These are phyloP conservation scores for Xylaria longipes DNA, from an alignment of 495 filamentous ascomycete species.

Conservation along the genomic window DNA sequence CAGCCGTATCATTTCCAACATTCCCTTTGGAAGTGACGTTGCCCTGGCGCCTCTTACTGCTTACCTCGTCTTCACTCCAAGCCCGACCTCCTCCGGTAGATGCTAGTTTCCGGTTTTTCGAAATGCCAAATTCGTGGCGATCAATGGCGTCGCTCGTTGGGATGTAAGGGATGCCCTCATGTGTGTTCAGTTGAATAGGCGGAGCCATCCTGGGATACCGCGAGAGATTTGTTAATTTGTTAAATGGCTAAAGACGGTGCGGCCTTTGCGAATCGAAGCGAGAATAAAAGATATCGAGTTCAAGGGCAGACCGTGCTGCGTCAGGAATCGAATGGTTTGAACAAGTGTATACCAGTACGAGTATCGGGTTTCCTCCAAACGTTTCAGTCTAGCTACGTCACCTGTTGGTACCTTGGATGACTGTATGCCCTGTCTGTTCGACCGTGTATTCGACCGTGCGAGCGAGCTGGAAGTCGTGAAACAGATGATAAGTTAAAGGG, in stretches of 20 bases:
- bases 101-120: constrained; percentile 65
- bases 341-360: constrained; percentile 26
- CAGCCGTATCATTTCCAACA: constrained; percentile 30
- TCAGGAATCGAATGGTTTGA: constrained; percentile 38
- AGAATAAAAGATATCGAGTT: constrained; percentile 26
- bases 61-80: constrained; percentile 81
- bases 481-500: constrained; percentile 28
- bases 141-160: constrained; percentile 56
- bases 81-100: constrained; percentile 76
- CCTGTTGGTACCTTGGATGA: constrained; percentile 29
- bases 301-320: constrained; percentile 40
- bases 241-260: constrained; percentile 25
- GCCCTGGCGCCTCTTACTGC: constrained; percentile 28
- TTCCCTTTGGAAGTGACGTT: neutral
- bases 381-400: constrained; percentile 24
- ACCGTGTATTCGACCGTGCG: constrained; percentile 30
- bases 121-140: constrained; percentile 60
- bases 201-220: constrained; percentile 49
- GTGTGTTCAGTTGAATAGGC: constrained; percentile 54
- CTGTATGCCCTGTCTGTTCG: constrained; percentile 14
- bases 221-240: constrained; percentile 19
- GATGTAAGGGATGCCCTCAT: constrained; percentile 45
- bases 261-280: constrained; percentile 33
- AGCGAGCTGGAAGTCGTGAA: constrained; percentile 25
- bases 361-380: constrained; percentile 21